Evolutionary conservation across 2,329 filamentous ascomycete genomes (phyloP), one percentile per base, ranked within the genome.

Genomic region (Aspergillus sp.): DNA sequence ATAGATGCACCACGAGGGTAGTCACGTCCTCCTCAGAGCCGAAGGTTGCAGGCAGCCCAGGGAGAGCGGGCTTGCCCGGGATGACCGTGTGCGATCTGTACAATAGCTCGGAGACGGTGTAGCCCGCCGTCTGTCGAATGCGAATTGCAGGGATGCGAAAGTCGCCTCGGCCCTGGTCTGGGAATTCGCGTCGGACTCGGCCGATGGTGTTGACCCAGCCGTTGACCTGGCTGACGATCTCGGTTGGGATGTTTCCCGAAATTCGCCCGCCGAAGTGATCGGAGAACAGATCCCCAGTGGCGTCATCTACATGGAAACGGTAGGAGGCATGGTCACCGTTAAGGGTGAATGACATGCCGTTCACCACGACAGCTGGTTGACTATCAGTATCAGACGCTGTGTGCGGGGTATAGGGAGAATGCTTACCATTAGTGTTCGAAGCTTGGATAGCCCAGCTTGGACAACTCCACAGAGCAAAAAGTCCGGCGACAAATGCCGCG

Each of bases 101-200:
- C 38, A 73, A 73, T 52, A 87, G 79, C 7, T 80, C 78, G 6
- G 79, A 81, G 13, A 87, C 77, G 0, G 82, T 84, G 53, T 82
- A 77, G 24, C 83, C 84, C 14, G 76, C 76, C 2, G 78, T 70
- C 59, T 87, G 83, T 49, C 76, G 74, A 59, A 87, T 82, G 33
- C 81, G 79, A 11, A 87, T 76, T 0, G 84, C 84, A 0, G 84
- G 84, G 2, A 79, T 70, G 3, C 84, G 78, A 57, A 85, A 83
- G 61, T 87, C 84, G n/a, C 83, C 83, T 7, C 83, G 77, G 1
- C 84, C 84, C 4, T 83, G 70, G 54, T 87, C 84, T 1, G 84
- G 84, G 49, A 85, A 86, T 62, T 87, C 84, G 26, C 84, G 79
- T n/a, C 81, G 77, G 14, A 78, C 64, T 38, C 80, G 82, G 10